Base-by-base conservation (phyloP, 2,329 filamentous ascomycete species). In the Aspergillus brunneoviolaceus region DNA sequence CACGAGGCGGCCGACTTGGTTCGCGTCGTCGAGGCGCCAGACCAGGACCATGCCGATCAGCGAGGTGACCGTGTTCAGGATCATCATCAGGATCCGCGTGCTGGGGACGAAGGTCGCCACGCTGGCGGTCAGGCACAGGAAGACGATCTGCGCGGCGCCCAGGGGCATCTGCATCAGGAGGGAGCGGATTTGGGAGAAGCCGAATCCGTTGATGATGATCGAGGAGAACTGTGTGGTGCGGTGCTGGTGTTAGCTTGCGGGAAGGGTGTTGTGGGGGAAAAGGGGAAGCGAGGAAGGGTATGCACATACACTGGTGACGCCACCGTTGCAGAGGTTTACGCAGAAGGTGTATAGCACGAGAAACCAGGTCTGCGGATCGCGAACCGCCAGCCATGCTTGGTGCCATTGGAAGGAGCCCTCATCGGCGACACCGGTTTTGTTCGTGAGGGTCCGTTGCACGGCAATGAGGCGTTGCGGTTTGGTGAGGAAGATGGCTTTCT, bases 401-500 rank as follows among this genome's bases (percentile, higher is more conserved):
- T 75, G 71, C 69, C 64, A 70, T 58, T 75, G 75, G 68, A 81
- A 81, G 0, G 65, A 62, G 12, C 81, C 76, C 1, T 73, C 72
- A 63, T 84, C 85, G 70, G 84, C 82, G 48, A 85, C 79, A 6
- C 83, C 83, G 57, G 82, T 79, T 42, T 79, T 76, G 66, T 85
- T 85, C 10, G 67, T 73, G 2, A 81, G 73, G 1, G 85, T 81
- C 29, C 84, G 78, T 59, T 82, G 80, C 11, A 84, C 75, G 2
- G 82, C 84, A 29, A 86, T 78, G 2, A 74, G 64, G 9, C 74
- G 72, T 60, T 82, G 78, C 4, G 69, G 69, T 52, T 75, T 69
- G 11, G 62, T 76, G 25, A 82, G 67, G 61, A 80, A 82, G 23
- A 73, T 72, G 2, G 79, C 77, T 14, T 73, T 79, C 2, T 70